Percentiles rank a stretch among this genome's conserved stretches.
Conservation (phyloP, 2,329 filamentous ascomycete species). For the Rhinocladiella similis region DNA sequence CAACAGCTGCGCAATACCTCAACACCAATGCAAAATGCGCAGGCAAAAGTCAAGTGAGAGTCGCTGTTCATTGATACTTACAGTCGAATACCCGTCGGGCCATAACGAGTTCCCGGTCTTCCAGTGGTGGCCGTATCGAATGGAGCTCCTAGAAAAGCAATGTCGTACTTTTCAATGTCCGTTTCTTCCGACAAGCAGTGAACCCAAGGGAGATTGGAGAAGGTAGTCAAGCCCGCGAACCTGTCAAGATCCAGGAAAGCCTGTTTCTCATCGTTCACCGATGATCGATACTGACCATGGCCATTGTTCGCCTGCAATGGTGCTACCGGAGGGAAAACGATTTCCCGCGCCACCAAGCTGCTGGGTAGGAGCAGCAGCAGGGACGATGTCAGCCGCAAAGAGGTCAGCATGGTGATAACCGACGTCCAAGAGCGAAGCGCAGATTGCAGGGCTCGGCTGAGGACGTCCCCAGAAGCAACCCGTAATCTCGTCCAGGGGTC, state of each 20-base stretch:
- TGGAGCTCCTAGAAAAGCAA: constrained; percentile 52
- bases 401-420: constrained; percentile 2
- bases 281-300: constrained; percentile 12
- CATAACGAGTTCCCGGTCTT: constrained; percentile 54
- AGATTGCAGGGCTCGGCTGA: constrained; percentile 14
- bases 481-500: constrained; percentile 9
- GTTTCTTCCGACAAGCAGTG: constrained; percentile 32
- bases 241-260: constrained; percentile 46
- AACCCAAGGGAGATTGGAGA: constrained; percentile 36
- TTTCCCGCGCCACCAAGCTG: constrained; percentile 25
- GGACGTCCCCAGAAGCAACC: neutral
- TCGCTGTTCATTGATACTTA: constrained; percentile 5
- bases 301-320: constrained; percentile 23
- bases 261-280: constrained; percentile 32
- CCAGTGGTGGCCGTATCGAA: constrained; percentile 56
- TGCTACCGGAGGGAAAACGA: constrained; percentile 34
- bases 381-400: neutral
- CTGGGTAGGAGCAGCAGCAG: constrained; percentile 5
- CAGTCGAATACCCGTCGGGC: constrained; percentile 52
- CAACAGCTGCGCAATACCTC: too few relatives aligned
- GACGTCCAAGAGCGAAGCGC: neutral
- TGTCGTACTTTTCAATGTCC: constrained; percentile 34
- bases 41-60: neutral
- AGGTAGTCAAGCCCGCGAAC: constrained; percentile 39
- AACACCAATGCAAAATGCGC: neutral